Evolutionary conservation across 768 basidiomycete species (phyloP).

Genomic region (Tremella yokohamensis): DNA sequence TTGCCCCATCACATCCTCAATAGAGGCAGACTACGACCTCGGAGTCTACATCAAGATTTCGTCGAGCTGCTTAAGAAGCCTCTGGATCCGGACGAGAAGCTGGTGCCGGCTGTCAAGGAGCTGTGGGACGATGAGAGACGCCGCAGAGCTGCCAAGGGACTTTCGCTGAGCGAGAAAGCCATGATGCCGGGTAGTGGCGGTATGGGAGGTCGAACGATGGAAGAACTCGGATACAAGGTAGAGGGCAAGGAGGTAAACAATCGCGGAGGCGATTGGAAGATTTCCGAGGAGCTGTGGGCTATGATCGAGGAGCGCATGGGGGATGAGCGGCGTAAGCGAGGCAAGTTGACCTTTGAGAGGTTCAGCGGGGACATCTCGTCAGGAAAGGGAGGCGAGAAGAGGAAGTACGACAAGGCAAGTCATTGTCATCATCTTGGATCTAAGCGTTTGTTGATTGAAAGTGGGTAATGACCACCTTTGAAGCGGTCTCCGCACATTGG

Average conservation of each 20-base stretch:
- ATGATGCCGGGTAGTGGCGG: slow-evolving; percentile 68
- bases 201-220: slow-evolving; percentile 34
- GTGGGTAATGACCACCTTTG: slow-evolving; percentile 81
- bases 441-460: slow-evolving; percentile 21
- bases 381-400: slow-evolving; percentile 39
- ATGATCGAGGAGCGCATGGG: slow-evolving; percentile 63
- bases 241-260: slow-evolving; percentile 59
- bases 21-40: slow-evolving; percentile 62
- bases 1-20: slow-evolving; percentile 81
- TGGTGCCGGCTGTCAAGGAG: slow-evolving; percentile 84
- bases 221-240: slow-evolving; percentile 41
- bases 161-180: slow-evolving; percentile 64
- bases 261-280: slow-evolving; percentile 63
- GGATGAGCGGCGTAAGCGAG: slow-evolving; percentile 53
- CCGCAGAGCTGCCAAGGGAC: slow-evolving; percentile 64
- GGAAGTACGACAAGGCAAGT: slow-evolving; percentile 45
- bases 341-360: slow-evolving; percentile 34
- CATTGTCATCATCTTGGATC: too few species aligned
- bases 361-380: slow-evolving; percentile 31
- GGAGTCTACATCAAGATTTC: slow-evolving; percentile 67
- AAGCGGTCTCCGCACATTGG: slow-evolving; percentile 86
- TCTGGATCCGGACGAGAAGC: slow-evolving; percentile 60
- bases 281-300: slow-evolving; percentile 62
- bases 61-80: slow-evolving; percentile 59
- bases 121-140: slow-evolving; percentile 94